Conservation (phyloP, 148 eudicot genomes). For the Nepenthes mirabilis region DNA sequence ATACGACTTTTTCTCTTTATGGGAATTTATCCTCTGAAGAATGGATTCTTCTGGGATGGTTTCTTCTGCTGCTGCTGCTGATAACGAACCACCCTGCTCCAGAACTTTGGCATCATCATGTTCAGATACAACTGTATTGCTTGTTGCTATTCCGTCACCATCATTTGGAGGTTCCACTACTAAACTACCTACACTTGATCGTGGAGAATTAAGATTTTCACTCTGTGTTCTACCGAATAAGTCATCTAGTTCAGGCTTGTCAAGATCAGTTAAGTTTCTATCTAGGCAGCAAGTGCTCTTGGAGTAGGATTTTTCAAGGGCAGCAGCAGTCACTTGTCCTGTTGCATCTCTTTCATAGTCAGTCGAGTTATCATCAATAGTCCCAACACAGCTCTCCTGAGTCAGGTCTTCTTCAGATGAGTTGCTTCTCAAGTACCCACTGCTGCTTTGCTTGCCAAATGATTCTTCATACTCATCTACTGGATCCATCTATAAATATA, state of each 20-base stretch:
- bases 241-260: slow-evolving; percentile 45
- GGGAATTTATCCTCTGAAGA: slow-evolving; percentile 58
- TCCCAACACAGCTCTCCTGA: slow-evolving; percentile 17
- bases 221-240: slow-evolving; percentile 16
- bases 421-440: slow-evolving; percentile 41
- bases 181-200: slow-evolving; percentile 1
- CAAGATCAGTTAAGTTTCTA: slow-evolving; percentile 28
- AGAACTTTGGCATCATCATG: no score
- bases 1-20: slow-evolving; percentile 58
- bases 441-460: slow-evolving; percentile 28
- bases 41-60: slow-evolving; percentile 32
- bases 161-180: slow-evolving; percentile 8
- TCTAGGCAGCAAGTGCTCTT: slow-evolving; percentile 11
- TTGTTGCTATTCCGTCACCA: slow-evolving; percentile 22
- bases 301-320: slow-evolving; percentile 11
- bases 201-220: slow-evolving; percentile 14
- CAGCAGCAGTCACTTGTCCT: slow-evolving; percentile 11
- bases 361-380: slow-evolving; percentile 7
- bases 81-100: slow-evolving; percentile 6
- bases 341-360: slow-evolving; percentile 9
- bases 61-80: slow-evolving; percentile 18
- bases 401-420: slow-evolving; percentile 61
- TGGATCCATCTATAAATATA: slow-evolving; percentile 56
- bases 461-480: slow-evolving; percentile 49
- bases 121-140: slow-evolving; percentile 11